These are phyloP conservation scores for Erodium moschatum DNA, from an alignment of 441 rosid genomes.

Conservation along the genomic window DNA sequence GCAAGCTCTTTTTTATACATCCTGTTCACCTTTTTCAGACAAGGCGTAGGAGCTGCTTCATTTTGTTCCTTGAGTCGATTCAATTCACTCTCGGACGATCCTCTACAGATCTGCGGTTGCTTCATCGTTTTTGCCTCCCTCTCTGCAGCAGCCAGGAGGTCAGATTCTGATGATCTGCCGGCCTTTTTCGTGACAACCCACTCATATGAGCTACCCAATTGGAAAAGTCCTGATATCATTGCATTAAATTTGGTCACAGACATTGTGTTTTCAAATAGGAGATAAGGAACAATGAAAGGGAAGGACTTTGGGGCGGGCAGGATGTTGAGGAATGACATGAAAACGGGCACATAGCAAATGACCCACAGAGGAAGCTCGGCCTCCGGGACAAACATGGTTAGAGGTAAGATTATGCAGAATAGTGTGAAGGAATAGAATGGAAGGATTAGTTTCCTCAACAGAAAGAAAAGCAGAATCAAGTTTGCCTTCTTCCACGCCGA, in stretches of 20 bases:
- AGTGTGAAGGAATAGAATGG: slow-evolving; percentile 90
- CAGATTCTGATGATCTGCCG: slow-evolving; percentile 71
- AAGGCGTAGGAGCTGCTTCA: slow-evolving; percentile 34
- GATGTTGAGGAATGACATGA: slow-evolving; percentile 76
- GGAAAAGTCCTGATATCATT: slow-evolving; percentile 78
- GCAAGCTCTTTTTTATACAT: slow-evolving; percentile 76
- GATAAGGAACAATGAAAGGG: slow-evolving; percentile 86
- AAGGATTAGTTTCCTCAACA: slow-evolving; percentile 79
- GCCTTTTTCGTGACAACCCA: slow-evolving; percentile 95
- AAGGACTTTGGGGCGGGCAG: slow-evolving; percentile 77
- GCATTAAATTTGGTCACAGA: slow-evolving; percentile 89
- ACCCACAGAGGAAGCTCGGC: slow-evolving; percentile 88
- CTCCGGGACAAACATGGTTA: slow-evolving; percentile 83
- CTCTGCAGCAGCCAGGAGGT: slow-evolving; percentile 55
- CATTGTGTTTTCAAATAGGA: slow-evolving; percentile 92
- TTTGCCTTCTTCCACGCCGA: slow-evolving; percentile 83
- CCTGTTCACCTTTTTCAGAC: slow-evolving; percentile 52
- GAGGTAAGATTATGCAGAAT: slow-evolving; percentile 83
- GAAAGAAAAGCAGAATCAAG: slow-evolving; percentile 67
- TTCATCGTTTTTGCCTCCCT: slow-evolving; percentile 38
- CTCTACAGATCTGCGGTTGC: slow-evolving; percentile 43
- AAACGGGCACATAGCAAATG: slow-evolving; percentile 71
- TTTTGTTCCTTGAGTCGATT: slow-evolving; percentile 43
- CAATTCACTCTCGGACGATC: slow-evolving; percentile 62
- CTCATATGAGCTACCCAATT: slow-evolving; percentile 77